A percentile compares a stretch with the other conserved stretches of the same genome.
Evolutionary conservation across 306 rosid species (phyloP).

Genomic region (Senna siamea): DNA sequence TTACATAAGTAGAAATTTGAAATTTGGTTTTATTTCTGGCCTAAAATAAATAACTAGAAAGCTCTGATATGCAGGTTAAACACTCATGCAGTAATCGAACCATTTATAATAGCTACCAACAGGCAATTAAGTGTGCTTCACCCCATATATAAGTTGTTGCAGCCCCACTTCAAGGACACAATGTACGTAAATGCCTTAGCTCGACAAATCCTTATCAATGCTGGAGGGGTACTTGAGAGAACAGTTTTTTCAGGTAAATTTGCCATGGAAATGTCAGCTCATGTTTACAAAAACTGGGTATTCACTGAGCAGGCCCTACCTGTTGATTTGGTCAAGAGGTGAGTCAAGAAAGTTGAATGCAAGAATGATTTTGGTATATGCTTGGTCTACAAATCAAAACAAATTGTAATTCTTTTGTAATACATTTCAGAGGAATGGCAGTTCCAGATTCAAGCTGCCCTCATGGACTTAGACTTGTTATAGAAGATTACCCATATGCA

Average conservation of each 20-base stretch:
- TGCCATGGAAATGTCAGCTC: conserved; percentile 84
- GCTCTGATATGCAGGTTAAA: conserved; percentile 60
- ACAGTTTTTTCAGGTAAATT: conserved; percentile 86
- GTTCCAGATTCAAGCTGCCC: conserved; percentile 57
- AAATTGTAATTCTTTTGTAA: conserved; percentile 16
- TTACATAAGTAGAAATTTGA: background rate
- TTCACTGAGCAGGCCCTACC: conserved; percentile 85
- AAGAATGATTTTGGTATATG: conserved; percentile 1
- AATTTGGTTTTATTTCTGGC: conserved; percentile 8
- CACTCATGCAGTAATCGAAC: conserved; percentile 96
- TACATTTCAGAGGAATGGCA: conserved; percentile 75
- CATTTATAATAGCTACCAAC: conserved; percentile 81
- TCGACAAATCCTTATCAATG: conserved; percentile 85
- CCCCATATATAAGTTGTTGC: conserved; percentile 82
- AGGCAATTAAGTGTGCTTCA: conserved; percentile 83
- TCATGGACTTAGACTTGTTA: conserved; percentile 73
- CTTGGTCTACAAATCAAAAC: background rate
- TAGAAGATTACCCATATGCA: conserved; percentile 89
- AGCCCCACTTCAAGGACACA: conserved; percentile 89
- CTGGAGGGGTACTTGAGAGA: conserved; percentile 84
- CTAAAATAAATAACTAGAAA: conserved; percentile 3
- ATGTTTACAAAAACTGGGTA: conserved; percentile 74
- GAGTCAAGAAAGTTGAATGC: conserved; percentile 12
- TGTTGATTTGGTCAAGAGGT: conserved; percentile 82
- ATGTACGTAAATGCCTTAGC: conserved; percentile 93